Evolutionary conservation across 768 basidiomycete species (phyloP), one percentile per base, ranked within the genome.

Genomic region (Tephrocybe rancida): DNA sequence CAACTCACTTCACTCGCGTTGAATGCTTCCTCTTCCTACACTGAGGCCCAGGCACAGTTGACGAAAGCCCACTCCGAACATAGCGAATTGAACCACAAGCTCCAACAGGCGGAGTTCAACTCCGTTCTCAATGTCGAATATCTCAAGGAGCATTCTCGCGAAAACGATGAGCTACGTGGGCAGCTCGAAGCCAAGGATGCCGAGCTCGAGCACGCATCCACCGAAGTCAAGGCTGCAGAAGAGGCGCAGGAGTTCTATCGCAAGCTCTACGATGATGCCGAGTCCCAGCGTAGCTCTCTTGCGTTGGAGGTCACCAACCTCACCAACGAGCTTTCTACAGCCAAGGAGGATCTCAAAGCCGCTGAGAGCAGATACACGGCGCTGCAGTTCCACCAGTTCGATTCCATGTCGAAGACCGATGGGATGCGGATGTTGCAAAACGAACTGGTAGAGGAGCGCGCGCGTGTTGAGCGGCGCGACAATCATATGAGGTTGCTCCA

Each of bases 401-500:
- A 83, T 11, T 70, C 75, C 10, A 83, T 89, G 81, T 78, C 86
- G 1, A 71, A 79, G 10, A 75, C 74, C 16, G 80, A 84, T 54
- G 82, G 80, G 9, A 78, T 78, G 22, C 75, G 71, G 5, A 73
- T 82, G 16, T 72, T 91, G 34, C 80, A 80, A 34, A 72, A 77
- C 9, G 88, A 90, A 56, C 83, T 92, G 56, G 77, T 81, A 50
- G 85, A 89, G 53, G 81, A 90, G 24, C 86, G 92, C 58, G 69
- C 64, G 11, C 82, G 88, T 7, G 78, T 92, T 24, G 59, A 78
- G 56, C 74, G 88, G 41, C 76, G 85, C 34, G 89, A 84, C 3
- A 85, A 90, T 58, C 87, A 89, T 64, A 85, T 92, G 59, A 86
- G 84, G 10, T 77, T 88, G 47, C 87, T 88, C 51, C 90, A 90